Percentiles rank a stretch among this genome's conserved stretches.
phyloP scores from a whole-genome alignment of 225 moss, liverwort and hornwort genomes.

The Anthoceros angustus region DNA sequence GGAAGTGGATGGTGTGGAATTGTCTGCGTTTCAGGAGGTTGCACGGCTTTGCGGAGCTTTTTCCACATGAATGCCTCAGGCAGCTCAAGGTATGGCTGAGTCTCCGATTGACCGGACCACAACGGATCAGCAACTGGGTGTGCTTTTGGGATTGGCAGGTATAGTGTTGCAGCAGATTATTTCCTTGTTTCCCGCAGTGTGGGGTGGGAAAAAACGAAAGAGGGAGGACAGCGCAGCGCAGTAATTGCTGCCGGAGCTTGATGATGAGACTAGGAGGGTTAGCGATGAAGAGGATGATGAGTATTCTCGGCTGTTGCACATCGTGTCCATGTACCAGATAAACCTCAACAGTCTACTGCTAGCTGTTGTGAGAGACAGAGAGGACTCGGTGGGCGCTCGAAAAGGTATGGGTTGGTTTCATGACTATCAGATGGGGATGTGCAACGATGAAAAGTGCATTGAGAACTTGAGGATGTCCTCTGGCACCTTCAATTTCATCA shows the following conservation, averaged over 20 bases:
- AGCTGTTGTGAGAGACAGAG: neutral
- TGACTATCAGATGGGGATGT: constrained; percentile 11
- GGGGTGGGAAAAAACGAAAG: neutral
- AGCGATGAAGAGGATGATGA: neutral
- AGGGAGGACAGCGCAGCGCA: neutral
- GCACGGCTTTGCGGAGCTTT: neutral
- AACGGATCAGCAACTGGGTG: neutral
- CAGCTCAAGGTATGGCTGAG: neutral
- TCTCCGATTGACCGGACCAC: neutral
- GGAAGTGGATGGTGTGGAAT: neutral
- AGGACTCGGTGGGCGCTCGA: neutral
- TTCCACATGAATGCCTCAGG: neutral
- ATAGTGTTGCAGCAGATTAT: neutral
- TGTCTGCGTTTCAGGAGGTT: neutral
- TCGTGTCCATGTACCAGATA: neutral
- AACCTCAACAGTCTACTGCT: neutral
- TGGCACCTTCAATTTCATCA: constrained; percentile 11
- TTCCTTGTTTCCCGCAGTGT: neutral
- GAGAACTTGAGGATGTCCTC: constrained; percentile 16
- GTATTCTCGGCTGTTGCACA: neutral
- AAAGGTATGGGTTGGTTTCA: constrained; percentile 13
- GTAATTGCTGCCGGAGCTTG: neutral
- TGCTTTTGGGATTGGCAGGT: neutral
- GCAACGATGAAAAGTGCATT: constrained; percentile 9
- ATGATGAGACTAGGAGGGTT: neutral